Evolutionary conservation across 1,284 basidiomycete genomes (phyloP), one percentile per base, ranked within the genome.

Genomic region (Boletus subluridellus): DNA sequence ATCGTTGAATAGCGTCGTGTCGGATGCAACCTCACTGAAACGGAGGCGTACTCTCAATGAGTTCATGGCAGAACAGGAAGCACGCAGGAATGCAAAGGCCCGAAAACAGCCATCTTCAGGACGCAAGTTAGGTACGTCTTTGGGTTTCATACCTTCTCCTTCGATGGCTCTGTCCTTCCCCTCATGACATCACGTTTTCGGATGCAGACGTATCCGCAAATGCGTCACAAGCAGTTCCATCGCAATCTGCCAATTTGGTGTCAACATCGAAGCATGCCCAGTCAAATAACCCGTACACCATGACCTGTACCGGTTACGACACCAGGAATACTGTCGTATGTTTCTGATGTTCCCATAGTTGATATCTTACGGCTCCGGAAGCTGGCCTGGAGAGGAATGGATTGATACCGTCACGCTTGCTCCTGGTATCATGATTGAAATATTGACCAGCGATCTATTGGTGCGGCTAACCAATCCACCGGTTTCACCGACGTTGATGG

Each of bases 401-500:
- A 76, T 65, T 38, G 83, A 86, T 63, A 73, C 70, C 30, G 78
- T 86, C 32, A 73, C 77, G 9, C 73, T 86, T 39, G 63, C 68
- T 4, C 53, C 70, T 1, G 64, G 64, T 4, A 73, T 84, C 28
- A 76, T 80, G 30, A n/a, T n/a, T n/a, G n/a, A n/a, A n/a, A n/a
- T n/a, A 80, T 84, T 63, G 35, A 67, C 24, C 61, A 75, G n/a
- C 83, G 86, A 68, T 78, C 75, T 45, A 80, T 86, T 44, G 83
- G 82, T 30, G 81, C 83, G 26, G 80, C 82, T 2, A 69, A 63
- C n/a, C n/a, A 67, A 2, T 69, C 78, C 0, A 58, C 63, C 14
- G 80, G 82, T 17, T 79, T 84, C 63, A 30, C 55, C 8, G 73
- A 62, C 17, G 69, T 81, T 35, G 83, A 84, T 61, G 83, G 83